Evolutionary conservation across 768 basidiomycete genomes (phyloP).

Genomic region (Hericium erinaceus): DNA sequence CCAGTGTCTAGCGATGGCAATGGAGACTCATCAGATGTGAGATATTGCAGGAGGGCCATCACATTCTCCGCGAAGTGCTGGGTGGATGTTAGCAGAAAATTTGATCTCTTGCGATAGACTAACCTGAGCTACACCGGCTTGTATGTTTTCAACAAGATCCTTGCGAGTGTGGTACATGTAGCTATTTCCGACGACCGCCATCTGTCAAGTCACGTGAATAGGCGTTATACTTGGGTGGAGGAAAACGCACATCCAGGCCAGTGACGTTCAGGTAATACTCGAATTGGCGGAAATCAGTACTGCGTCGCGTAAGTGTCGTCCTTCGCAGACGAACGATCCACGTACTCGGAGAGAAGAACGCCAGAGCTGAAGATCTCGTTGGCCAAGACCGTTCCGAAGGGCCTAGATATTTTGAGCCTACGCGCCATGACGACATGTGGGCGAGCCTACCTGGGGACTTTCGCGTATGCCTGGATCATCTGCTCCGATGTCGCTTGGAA

Average conservation of each 20-base stretch:
- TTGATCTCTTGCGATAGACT: neutral
- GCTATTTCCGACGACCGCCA: slow-evolving; percentile 86
- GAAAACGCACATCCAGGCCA: slow-evolving; percentile 66
- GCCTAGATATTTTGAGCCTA: slow-evolving; percentile 30
- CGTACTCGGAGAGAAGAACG: slow-evolving; percentile 81
- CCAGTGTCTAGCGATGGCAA: slow-evolving; percentile 52
- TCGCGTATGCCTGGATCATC: slow-evolving; percentile 87
- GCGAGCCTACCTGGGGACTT: slow-evolving; percentile 57
- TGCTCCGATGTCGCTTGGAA: slow-evolving; percentile 95
- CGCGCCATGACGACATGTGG: neutral
- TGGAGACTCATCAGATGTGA: slow-evolving; percentile 62
- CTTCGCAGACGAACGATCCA: slow-evolving; percentile 4
- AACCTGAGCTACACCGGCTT: slow-evolving; percentile 65
- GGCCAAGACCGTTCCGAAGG: slow-evolving; percentile 82
- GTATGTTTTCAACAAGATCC: slow-evolving; percentile 1
- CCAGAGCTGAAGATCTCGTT: slow-evolving; percentile 92
- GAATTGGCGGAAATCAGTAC: slow-evolving; percentile 95
- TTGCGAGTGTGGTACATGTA: slow-evolving; percentile 93
- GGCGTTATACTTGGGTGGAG: neutral
- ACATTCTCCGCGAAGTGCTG: slow-evolving; percentile 89
- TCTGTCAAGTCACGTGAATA: slow-evolving; percentile 31
- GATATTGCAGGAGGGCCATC: slow-evolving; percentile 65
- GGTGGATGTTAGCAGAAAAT: neutral
- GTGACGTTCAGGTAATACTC: slow-evolving; percentile 84
- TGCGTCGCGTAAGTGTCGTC: slow-evolving; percentile 20